These are phyloP conservation scores for Lichenothelia convexa DNA, from an alignment of 495 filamentous ascomycete genomes.

Conservation along the genomic window DNA sequence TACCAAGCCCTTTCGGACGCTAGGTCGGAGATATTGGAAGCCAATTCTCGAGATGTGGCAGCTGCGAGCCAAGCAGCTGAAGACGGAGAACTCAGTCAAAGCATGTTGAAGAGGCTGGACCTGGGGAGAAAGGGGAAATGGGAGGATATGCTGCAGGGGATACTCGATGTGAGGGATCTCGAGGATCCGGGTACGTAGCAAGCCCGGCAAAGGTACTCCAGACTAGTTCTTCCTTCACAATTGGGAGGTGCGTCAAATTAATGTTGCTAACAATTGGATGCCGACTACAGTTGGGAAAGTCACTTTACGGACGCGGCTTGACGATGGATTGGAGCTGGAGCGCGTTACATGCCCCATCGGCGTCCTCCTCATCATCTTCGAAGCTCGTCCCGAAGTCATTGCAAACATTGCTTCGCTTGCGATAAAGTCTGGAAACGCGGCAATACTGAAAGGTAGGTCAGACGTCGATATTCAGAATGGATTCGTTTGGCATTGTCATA, in stretches of 20 bases:
- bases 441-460: conserved; percentile 70
- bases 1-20: conserved; percentile 49
- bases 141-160: conserved; percentile 94
- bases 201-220: no score
- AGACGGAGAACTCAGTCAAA: conserved; percentile 57
- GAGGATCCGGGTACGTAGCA: conserved; percentile 64
- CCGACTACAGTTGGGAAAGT: conserved; percentile 57
- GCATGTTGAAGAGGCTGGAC: conserved; percentile 81
- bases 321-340: conserved; percentile 70
- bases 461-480: background rate
- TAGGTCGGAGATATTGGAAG: conserved; percentile 58
- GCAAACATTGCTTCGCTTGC: conserved; percentile 96
- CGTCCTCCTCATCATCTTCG: conserved; percentile 91
- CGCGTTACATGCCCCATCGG: conserved; percentile 87
- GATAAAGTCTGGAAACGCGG: conserved; percentile 93
- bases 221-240: background rate
- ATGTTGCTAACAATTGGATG: conserved; percentile 10
- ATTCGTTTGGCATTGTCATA: background rate
- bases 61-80: conserved; percentile 52
- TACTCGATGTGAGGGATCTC: conserved; percentile 70
- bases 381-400: conserved; percentile 95
- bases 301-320: conserved; percentile 67
- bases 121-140: conserved; percentile 73
- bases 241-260: background rate
- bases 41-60: conserved; percentile 67